Evolutionary conservation across 2,329 filamentous ascomycete species (phyloP).

Genomic region (Curvularia eragrostidis): DNA sequence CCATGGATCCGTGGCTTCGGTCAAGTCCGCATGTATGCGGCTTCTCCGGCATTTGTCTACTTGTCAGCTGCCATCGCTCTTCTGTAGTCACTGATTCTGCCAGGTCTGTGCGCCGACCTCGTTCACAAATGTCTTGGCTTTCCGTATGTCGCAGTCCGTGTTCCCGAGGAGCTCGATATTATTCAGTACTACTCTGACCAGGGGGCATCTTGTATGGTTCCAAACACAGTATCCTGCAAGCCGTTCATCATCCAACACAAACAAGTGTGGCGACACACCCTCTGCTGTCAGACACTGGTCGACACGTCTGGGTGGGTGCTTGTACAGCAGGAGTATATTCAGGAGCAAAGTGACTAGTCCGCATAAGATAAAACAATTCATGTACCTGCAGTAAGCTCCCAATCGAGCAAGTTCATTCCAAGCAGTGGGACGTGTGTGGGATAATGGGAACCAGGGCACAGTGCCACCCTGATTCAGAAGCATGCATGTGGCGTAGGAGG

Average conservation of each 20-base stretch:
- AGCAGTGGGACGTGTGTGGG: conserved; percentile 1
- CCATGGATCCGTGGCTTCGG: not conserved
- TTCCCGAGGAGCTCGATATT: not conserved
- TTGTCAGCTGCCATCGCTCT: not conserved
- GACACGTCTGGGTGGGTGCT: conserved; percentile 1
- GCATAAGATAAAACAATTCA: conserved; percentile 1
- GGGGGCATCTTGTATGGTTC: not conserved
- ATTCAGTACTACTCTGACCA: conserved; percentile 4
- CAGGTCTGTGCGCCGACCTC: conserved; percentile 2
- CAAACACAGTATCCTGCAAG: not conserved
- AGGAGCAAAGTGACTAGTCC: conserved; percentile 16
- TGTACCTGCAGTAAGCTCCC: conserved; percentile 4
- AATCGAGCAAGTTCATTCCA: not conserved
- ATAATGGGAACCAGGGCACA: conserved; percentile 16
- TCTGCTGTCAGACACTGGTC: conserved; percentile 7
- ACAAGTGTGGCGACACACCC: conserved; percentile 8
- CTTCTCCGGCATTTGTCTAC: conserved; percentile 8
- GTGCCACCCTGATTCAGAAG: not conserved
- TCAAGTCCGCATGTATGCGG: conserved; percentile 2
- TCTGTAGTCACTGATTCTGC: not conserved
- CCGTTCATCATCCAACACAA: conserved; percentile 1
- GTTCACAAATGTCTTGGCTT: conserved; percentile 9
- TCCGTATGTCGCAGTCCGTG: not conserved
- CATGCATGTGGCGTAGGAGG: conserved; percentile 11
- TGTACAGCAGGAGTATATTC: conserved; percentile 8